Percentiles rank a stretch among this genome's conserved stretches.
Conservation (phyloP, 208 protist species). For the Kentomonas sorsogonicus region DNA sequence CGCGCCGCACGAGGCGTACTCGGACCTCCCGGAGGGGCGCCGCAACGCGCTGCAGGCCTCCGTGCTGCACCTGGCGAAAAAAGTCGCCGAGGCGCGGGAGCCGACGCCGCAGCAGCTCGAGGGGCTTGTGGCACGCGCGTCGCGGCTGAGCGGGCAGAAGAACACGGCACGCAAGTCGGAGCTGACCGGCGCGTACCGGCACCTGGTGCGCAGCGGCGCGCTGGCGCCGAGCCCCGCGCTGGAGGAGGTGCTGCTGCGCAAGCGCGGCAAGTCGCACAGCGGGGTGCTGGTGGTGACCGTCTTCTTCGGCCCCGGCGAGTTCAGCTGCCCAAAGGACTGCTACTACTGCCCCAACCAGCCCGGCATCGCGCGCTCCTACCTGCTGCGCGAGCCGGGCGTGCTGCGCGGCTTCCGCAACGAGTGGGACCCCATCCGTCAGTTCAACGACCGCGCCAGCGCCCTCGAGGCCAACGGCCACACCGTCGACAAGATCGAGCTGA, state of each 20-base stretch:
- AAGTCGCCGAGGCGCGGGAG: conserved; percentile 17
- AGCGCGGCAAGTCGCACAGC: conserved; percentile 80
- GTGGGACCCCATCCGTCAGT: conserved; percentile 89
- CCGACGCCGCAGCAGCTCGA: conserved; percentile 46
- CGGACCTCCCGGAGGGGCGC: conserved; percentile 57
- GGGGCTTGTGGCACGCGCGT: conserved; percentile 69
- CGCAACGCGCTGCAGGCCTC: conserved; percentile 61
- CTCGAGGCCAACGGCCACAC: conserved; percentile 91
- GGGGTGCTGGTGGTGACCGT: conserved; percentile 92
- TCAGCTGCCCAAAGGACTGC: conserved; percentile 91
- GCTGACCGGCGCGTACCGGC: conserved; percentile 79
- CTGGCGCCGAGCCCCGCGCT: conserved; percentile 31
- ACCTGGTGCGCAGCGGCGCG: conserved; percentile 64
- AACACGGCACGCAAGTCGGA: conserved; percentile 86
- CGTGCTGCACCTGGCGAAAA: conserved; percentile 45
- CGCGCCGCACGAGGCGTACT: conserved; percentile 81
- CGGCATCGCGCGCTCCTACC: conserved; percentile 83
- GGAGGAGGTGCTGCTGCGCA: conserved; percentile 77
- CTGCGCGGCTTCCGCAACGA: conserved; percentile 86
- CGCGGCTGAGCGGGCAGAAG: conserved; percentile 70
- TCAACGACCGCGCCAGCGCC: conserved; percentile 86
- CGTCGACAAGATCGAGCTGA: conserved; percentile 98
- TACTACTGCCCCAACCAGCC: conserved; percentile 93
- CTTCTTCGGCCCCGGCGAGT: conserved; percentile 88
- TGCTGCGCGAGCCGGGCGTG: conserved; percentile 90